Evolutionary conservation across 345 rosid species (phyloP), one percentile per base, ranked within the genome.

Genomic region (Odontarrhena argentea): DNA sequence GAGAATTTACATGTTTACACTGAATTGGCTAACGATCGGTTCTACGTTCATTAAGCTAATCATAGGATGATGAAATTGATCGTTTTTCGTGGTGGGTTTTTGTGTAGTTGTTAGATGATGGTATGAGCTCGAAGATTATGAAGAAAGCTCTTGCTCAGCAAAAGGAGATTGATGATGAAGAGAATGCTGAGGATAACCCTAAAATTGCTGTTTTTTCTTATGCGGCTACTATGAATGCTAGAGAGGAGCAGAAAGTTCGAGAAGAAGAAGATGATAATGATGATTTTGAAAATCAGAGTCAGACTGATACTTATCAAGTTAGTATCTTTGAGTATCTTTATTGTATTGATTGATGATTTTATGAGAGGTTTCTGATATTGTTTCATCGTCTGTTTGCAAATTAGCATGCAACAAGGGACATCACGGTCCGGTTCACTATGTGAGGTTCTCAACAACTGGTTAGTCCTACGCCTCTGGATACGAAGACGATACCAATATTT

Each of bases 1-100:
- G 41, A 18, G 14, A 73, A 77, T 3, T 45, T 95, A 28, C 97
- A 96, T 52, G 78, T 89, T 12, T 95, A 88, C 82, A 74, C 96
- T 3, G 83, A 79, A 76, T 67, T 95, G 34, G 96, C 96, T 2
- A 89, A 85, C 79, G 86, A 95, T 83, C 90, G 99, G 47, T 86
- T 95, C 80, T 95, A 87, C 63, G 93, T 89, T 54, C 99, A 95
- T 69, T 95, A 96, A 7, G 99, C 97, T 60, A 95, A n/a, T n/a
- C n/a, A n/a, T 14, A 22, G 4, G 5, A 60, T 53, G 11, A n/a
- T 22, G 43, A 28, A 0, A 42, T 22, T 52, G 9, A 18, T 48
- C 2, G 40, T 47, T 15, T 2, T 9, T 38, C 13, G 9, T 2
- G 35, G 12, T 5, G 49, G 25, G 3, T 40, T 48, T 30, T n/a